Evolutionary conservation across 1,139 yeast species (phyloP).

Genomic region (Candida labiduridarum): DNA sequence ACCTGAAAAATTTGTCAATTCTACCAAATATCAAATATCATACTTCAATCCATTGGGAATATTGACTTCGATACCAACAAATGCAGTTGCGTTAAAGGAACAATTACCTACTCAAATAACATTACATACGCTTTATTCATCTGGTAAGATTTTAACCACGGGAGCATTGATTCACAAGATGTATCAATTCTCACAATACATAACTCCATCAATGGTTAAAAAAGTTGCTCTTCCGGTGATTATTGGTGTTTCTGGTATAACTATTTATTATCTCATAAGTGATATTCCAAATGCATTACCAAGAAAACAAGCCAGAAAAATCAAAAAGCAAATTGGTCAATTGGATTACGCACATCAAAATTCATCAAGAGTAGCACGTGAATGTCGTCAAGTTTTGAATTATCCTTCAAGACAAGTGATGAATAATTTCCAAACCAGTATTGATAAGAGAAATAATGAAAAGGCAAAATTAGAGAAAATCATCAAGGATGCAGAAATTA

Average conservation of each 20-base stretch:
- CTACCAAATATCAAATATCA: constrained; percentile 32
- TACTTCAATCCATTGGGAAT: constrained; percentile 39
- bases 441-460: constrained; percentile 64
- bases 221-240: constrained; percentile 48
- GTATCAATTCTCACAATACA: constrained; percentile 28
- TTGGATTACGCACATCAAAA: constrained; percentile 79
- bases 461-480: constrained; percentile 57
- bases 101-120: constrained; percentile 44
- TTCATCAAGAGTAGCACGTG: constrained; percentile 77
- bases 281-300: constrained; percentile 93
- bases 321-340: constrained; percentile 60
- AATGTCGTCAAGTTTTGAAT: constrained; percentile 77
- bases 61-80: constrained; percentile 35
- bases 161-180: constrained; percentile 43
- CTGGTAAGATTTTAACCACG: constrained; percentile 46
- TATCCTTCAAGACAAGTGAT: constrained; percentile 86
- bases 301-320: constrained; percentile 74
- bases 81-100: constrained; percentile 34
- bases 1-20: constrained; percentile 34
- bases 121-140: constrained; percentile 45
- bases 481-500: constrained; percentile 60
- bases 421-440: constrained; percentile 68
- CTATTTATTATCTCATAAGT: constrained; percentile 65
- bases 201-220: constrained; percentile 34
- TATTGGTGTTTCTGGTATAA: constrained; percentile 56